A percentile compares a stretch with the other conserved stretches of the same genome.
Evolutionary conservation across 805 yeast genomes (phyloP).

Genomic region (Candida anglica): DNA sequence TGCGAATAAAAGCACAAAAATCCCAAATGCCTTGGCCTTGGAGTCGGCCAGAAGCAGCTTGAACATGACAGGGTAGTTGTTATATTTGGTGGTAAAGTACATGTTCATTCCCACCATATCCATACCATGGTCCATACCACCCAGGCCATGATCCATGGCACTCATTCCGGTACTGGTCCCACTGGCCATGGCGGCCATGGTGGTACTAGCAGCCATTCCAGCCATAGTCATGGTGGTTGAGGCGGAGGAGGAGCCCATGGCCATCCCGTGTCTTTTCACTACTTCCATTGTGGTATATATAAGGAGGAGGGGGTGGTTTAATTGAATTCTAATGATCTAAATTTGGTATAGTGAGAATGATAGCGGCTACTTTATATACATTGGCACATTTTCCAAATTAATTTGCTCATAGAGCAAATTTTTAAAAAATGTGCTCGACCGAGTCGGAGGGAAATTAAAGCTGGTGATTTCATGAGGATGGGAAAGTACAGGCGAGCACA

Average conservation of each 20-base stretch:
- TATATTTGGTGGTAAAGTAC: conserved; percentile 49
- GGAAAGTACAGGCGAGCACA: background rate
- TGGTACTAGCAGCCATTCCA: conserved; percentile 6
- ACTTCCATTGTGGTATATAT: too few species aligned
- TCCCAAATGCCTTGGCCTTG: conserved; percentile 68
- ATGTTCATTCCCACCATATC: conserved; percentile 49
- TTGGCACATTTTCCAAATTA: too few species aligned
- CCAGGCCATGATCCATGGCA: conserved; percentile 13
- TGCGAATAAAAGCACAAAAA: conserved; percentile 58
- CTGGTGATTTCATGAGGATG: too few species aligned
- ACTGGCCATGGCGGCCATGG: conserved; percentile 12
- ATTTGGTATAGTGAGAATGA: too few species aligned
- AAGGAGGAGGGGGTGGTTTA: too few species aligned
- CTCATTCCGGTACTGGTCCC: conserved; percentile 5
- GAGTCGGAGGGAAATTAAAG: too few species aligned
- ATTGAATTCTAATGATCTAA: too few species aligned
- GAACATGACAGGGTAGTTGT: conserved; percentile 62
- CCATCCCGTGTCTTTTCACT: background rate
- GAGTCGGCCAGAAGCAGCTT: conserved; percentile 46
- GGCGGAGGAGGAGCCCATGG: background rate
- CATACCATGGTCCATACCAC: conserved; percentile 5
- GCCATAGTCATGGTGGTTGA: conserved; percentile 4
- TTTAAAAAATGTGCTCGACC: background rate
- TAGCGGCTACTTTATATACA: too few species aligned
- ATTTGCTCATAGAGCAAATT: conserved; percentile 4